phyloP scores from a whole-genome alignment of 331 rosid species.

The Rosa hybrid region DNA sequence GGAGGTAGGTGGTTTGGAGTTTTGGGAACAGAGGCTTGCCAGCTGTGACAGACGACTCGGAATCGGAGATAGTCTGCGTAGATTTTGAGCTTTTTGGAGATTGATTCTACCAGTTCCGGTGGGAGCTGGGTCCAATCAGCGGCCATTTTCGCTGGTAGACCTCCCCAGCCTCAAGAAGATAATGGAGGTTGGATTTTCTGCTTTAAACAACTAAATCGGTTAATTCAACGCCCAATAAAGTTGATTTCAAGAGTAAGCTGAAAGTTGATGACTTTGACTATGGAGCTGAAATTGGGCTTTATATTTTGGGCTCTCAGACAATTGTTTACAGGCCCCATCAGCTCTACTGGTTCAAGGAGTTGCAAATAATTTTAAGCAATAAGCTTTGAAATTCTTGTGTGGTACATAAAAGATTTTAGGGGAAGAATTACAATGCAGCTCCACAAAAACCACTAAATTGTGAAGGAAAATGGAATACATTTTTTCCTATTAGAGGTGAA shows the following conservation, averaged over 20 bases:
- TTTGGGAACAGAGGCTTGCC: slow-evolving; percentile 44
- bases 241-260: background rate
- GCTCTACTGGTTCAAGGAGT: background rate
- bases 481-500: background rate
- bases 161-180: background rate
- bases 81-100: slow-evolving; percentile 36
- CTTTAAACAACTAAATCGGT: background rate
- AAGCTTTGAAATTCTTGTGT: background rate
- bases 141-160: slow-evolving; percentile 28
- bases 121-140: slow-evolving; percentile 59
- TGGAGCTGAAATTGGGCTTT: background rate
- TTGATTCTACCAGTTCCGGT: slow-evolving; percentile 48
- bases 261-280: background rate
- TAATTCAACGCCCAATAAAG: background rate
- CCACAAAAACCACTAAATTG: background rate
- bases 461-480: background rate
- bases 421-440: background rate
- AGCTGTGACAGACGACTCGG: slow-evolving; percentile 49
- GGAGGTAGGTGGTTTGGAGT: slow-evolving; percentile 62
- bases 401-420: background rate
- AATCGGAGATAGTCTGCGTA: slow-evolving; percentile 57
- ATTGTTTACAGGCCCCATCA: background rate
- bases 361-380: background rate
- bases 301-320: background rate
- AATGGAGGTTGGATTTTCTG: background rate